phyloP scores from a whole-genome alignment of 768 basidiomycete species.

The Phlegmacium glaucopus region DNA sequence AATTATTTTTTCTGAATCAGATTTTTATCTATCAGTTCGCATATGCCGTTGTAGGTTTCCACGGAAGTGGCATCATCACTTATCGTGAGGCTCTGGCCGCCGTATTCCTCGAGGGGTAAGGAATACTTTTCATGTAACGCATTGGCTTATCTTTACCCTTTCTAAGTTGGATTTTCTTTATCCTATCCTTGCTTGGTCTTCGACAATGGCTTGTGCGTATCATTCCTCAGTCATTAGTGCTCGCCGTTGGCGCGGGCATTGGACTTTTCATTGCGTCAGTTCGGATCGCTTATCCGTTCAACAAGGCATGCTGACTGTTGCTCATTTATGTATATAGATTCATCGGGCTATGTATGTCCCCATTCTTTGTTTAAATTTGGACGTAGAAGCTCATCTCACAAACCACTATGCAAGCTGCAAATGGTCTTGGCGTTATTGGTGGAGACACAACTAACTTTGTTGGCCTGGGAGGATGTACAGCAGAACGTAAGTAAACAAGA shows the following conservation, averaged over 20 bases:
- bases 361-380: not conserved
- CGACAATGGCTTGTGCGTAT: constrained; percentile 88
- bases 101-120: constrained; percentile 84
- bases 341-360: constrained; percentile 62
- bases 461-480: constrained; percentile 70
- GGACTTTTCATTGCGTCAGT: constrained; percentile 83
- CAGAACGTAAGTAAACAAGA: constrained; percentile 36
- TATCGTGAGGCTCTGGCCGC: constrained; percentile 82
- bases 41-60: constrained; percentile 84
- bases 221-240: constrained; percentile 84
- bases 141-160: constrained; percentile 1
- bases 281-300: not conserved
- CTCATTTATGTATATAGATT: constrained; percentile 40
- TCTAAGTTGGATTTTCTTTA: constrained; percentile 74
- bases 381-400: not conserved
- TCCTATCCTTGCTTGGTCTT: constrained; percentile 76
- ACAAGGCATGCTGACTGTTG: not conserved
- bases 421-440: constrained; percentile 73
- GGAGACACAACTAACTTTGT: constrained; percentile 70
- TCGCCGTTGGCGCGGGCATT: constrained; percentile 84
- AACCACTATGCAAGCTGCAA: constrained; percentile 39
- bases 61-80: constrained; percentile 67
- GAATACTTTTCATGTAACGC: not conserved
- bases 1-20: not conserved
- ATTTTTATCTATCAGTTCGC: constrained; percentile 54